Evolutionary conservation across 139 green algal species (phyloP).

Genomic region (Micromonas pusilla): DNA sequence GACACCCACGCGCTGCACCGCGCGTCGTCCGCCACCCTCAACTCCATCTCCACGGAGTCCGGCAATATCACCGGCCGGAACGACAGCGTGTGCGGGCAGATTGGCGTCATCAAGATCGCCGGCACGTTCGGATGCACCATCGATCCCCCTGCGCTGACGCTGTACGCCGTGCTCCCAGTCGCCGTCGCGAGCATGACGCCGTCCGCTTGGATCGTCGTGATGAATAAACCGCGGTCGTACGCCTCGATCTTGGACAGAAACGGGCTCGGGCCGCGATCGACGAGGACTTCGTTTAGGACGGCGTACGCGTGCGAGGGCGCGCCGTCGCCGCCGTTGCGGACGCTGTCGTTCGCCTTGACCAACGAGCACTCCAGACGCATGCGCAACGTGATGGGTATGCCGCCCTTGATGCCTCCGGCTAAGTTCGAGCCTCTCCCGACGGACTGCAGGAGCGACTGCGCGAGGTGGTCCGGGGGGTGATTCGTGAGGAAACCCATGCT

Average conservation of each 20-base stretch:
- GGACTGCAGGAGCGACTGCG: neutral
- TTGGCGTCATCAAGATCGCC: slow-evolving; percentile 51
- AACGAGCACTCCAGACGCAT: slow-evolving; percentile 82
- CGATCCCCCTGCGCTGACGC: slow-evolving; percentile 68
- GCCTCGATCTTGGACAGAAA: slow-evolving; percentile 55
- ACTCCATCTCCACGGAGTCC: slow-evolving; percentile 70
- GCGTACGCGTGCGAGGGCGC: slow-evolving; percentile 16
- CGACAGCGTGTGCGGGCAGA: slow-evolving; percentile 52
- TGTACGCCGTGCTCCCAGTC: slow-evolving; percentile 92
- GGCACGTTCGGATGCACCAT: slow-evolving; percentile 58
- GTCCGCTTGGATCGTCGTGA: slow-evolving; percentile 69
- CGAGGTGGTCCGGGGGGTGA: slow-evolving; percentile 42
- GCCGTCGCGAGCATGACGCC: slow-evolving; percentile 91
- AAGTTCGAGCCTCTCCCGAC: neutral
- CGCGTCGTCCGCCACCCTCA: slow-evolving; percentile 64
- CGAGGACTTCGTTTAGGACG: slow-evolving; percentile 42
- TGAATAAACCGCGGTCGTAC: slow-evolving; percentile 47
- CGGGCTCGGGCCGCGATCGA: slow-evolving; percentile 46
- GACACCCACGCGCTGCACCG: slow-evolving; percentile 80
- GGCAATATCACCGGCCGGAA: slow-evolving; percentile 90
- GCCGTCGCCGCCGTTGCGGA: neutral
- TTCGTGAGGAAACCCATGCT: slow-evolving; percentile 95
- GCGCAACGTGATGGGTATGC: slow-evolving; percentile 72
- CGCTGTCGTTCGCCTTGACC: neutral
- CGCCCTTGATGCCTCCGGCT: slow-evolving; percentile 21